These are phyloP conservation scores for Eremothecium sinecaudum DNA, from an alignment of 1,139 yeast genomes.

Conservation along the genomic window DNA sequence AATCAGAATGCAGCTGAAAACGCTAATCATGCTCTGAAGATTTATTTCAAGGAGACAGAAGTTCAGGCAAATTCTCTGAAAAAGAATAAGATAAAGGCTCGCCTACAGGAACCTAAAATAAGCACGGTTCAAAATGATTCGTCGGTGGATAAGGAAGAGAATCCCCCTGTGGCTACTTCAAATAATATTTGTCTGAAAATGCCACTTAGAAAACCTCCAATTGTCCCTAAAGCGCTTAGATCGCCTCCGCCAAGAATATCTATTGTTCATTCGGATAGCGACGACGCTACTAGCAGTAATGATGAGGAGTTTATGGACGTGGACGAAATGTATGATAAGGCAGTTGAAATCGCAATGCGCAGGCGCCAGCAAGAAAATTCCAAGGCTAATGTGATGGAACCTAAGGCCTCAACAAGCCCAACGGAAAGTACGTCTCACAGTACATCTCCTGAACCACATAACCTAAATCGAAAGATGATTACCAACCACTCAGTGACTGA, in stretches of 20 bases:
- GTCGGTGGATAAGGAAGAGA: no score
- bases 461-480: not conserved
- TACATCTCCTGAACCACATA: not conserved
- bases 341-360: slow-evolving; percentile 27
- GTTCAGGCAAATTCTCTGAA: no score
- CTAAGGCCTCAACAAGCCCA: not conserved
- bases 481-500: not conserved
- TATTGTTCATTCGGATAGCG: not conserved
- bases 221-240: not conserved
- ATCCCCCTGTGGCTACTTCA: no score
- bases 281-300: not conserved
- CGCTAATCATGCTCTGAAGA: no score
- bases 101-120: no score
- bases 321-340: slow-evolving; percentile 30
- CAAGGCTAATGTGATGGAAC: not conserved
- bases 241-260: not conserved
- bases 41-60: no score
- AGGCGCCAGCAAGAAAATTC: slow-evolving; percentile 6
- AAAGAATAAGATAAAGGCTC: no score
- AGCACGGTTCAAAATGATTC: no score
- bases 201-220: not conserved
- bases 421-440: not conserved
- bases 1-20: no score
- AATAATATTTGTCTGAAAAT: no score
- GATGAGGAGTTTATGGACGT: not conserved